Evolutionary conservation across 805 yeast species (phyloP).

Genomic region (Teunomyces stri): DNA sequence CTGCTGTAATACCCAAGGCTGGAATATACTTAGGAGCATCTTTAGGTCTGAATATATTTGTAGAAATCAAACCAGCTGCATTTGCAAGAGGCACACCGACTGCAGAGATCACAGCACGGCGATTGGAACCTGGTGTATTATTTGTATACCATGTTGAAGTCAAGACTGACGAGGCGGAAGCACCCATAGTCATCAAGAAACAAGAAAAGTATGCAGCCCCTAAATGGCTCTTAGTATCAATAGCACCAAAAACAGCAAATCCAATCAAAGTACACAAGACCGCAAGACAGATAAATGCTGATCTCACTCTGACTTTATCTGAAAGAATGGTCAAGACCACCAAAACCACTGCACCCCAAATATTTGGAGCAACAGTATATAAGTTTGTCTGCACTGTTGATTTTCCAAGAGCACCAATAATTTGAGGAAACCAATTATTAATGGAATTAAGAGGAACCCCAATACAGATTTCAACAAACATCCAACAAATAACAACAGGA

Average conservation of each 20-base stretch:
- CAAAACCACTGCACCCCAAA: slow-evolving; percentile 46
- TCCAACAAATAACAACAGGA: slow-evolving; percentile 46
- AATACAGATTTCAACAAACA: slow-evolving; percentile 42
- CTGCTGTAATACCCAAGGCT: slow-evolving; percentile 30
- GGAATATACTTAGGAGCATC: slow-evolving; percentile 33
- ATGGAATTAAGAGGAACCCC: slow-evolving; percentile 51
- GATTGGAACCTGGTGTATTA: slow-evolving; percentile 45
- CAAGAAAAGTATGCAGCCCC: slow-evolving; percentile 44
- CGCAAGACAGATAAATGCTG: slow-evolving; percentile 37
- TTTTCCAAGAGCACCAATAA: slow-evolving; percentile 35
- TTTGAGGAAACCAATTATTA: slow-evolving; percentile 51
- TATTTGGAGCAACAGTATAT: slow-evolving; percentile 48
- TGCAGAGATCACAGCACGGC: slow-evolving; percentile 47
- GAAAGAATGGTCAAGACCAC: slow-evolving; percentile 39
- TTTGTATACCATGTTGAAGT: slow-evolving; percentile 52
- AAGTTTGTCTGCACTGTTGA: slow-evolving; percentile 41
- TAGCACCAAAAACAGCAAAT: slow-evolving; percentile 45
- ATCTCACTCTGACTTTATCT: slow-evolving; percentile 38
- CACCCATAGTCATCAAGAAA: slow-evolving; percentile 49
- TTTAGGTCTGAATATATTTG: slow-evolving; percentile 29
- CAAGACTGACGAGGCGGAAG: slow-evolving; percentile 47
- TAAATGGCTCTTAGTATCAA: slow-evolving; percentile 37
- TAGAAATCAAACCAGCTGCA: slow-evolving; percentile 31
- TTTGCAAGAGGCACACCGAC: slow-evolving; percentile 40
- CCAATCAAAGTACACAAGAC: slow-evolving; percentile 43